Conservation (phyloP, 805 yeast genomes). For the Helenozyma baotianmanensis region DNA sequence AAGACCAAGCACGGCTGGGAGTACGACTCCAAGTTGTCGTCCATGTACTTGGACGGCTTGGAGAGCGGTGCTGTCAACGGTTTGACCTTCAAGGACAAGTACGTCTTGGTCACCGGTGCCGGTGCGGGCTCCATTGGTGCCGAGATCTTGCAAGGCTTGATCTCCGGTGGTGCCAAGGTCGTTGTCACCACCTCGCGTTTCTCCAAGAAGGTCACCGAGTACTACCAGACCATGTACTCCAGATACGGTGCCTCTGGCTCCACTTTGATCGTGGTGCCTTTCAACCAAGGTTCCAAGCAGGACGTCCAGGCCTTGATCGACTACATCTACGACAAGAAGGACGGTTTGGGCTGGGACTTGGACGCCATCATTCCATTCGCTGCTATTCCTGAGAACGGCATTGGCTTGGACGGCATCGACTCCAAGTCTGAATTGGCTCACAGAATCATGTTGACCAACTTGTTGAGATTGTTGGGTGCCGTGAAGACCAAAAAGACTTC, state of each 20-base stretch:
- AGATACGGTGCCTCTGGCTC: slow-evolving; percentile 92
- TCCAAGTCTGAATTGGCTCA: slow-evolving; percentile 97
- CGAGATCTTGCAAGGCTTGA: slow-evolving; percentile 87
- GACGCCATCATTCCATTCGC: slow-evolving; percentile 97
- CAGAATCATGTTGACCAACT: slow-evolving; percentile 95
- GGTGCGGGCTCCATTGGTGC: slow-evolving; percentile 99
- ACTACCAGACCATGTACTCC: slow-evolving; percentile 89
- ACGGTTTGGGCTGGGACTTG: slow-evolving; percentile 96
- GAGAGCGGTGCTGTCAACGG: slow-evolving; percentile 95
- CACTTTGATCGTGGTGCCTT: slow-evolving; percentile 92
- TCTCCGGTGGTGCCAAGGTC: slow-evolving; percentile 97
- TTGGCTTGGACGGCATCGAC: slow-evolving; percentile 87
- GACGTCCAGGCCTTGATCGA: slow-evolving; percentile 84
- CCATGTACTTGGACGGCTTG: slow-evolving; percentile 79
- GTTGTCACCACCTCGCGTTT: slow-evolving; percentile 94
- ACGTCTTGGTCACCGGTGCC: slow-evolving; percentile 93
- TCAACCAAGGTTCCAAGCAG: slow-evolving; percentile 95
- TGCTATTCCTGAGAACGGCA: slow-evolving; percentile 98
- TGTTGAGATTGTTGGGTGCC: slow-evolving; percentile 86
- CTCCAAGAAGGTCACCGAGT: slow-evolving; percentile 91
- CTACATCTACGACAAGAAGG: slow-evolving; percentile 82
- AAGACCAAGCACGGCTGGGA: slow-evolving; percentile 76
- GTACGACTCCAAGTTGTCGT: slow-evolving; percentile 74
- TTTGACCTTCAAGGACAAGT: slow-evolving; percentile 80
- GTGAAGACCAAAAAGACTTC: slow-evolving; percentile 79